phyloP scores from a whole-genome alignment of 2,329 filamentous ascomycete species.

The Fusarium sp. region DNA sequence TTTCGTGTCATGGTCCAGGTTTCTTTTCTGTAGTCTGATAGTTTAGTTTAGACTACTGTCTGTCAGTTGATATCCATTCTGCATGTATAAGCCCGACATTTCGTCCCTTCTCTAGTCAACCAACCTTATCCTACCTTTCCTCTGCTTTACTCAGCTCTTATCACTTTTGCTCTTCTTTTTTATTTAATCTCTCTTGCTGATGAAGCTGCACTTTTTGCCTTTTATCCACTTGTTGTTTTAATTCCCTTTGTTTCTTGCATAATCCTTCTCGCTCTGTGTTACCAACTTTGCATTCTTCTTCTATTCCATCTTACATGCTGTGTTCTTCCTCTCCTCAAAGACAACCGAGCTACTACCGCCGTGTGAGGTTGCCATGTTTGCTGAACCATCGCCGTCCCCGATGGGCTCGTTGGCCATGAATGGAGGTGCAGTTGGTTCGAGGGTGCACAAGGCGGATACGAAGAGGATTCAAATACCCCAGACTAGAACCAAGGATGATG shows the following conservation, averaged over 20 bases:
- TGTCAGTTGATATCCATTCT: conserved; percentile 7
- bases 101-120: conserved; percentile 8
- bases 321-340: conserved; percentile 7
- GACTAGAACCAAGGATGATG: conserved; percentile 20
- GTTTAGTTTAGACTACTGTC: background rate
- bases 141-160: conserved; percentile 13
- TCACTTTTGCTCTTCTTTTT: background rate
- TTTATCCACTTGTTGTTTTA: background rate
- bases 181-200: background rate
- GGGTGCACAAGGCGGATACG: conserved; percentile 15
- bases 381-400: conserved; percentile 27
- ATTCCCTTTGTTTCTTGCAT: background rate
- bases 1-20: conserved; percentile 17
- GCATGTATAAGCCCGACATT: conserved; percentile 28
- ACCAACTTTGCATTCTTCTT: background rate
- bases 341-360: conserved; percentile 11
- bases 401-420: conserved; percentile 21
- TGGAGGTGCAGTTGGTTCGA: background rate
- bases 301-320: background rate
- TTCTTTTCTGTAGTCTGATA: conserved; percentile 10
- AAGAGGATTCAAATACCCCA: conserved; percentile 37
- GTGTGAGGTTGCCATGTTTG: conserved; percentile 28
- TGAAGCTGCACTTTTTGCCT: conserved; percentile 8
- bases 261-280: background rate
- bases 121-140: background rate